Base-by-base conservation (phyloP, 306 rosid genomes). In the Acmispon strigosus region DNA sequence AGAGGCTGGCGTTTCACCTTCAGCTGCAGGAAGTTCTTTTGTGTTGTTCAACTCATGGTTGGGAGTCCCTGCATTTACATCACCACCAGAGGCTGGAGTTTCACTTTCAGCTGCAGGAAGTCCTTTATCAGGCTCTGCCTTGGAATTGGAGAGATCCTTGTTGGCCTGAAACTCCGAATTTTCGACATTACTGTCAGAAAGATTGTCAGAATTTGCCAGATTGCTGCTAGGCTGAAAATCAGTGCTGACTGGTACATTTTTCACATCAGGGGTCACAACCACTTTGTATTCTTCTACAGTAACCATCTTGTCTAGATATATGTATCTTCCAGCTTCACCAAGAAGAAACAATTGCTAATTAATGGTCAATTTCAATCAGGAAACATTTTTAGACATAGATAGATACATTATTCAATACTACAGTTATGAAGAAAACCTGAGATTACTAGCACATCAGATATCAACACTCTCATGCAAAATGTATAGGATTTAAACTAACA, bases 261-360 rank as follows among this genome's bases (percentile, higher is more conserved):
- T 75, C 66, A 29, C 17, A 22, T 62, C 67, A 60, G 65, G 60
- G 16, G 51, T 49, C 14, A 18, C 73, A 2, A 17, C 69, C 74
- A 76, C 70, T 70, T 66, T 86, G 64, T 74, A n/a, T n/a, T n/a
- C 95, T 52, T 80, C 88, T 61, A 81, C 80, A 4, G 84, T 54
- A 3, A 79, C 70, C 90, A 87, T 79, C 53, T 76, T 76, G 56
- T 69, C 77, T 68, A 69, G 78, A 61, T 62, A 65, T 32, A 32
- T 27, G 66, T 72, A 53, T 69, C 76, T 61, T 42, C 73, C 94
- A 67, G 82, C 73, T 22, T 44, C 48, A 71, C 66, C 70, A 54
- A 52, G 55, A 73, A 77, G 29, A 20, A 37, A 75, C 13, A 54
- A 29, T 10, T n/a, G 51, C 34, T 29, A 73, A 57, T 52, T 39